Evolutionary conservation across 1,284 basidiomycete genomes (phyloP).

Genomic region (Waitea zeae): DNA sequence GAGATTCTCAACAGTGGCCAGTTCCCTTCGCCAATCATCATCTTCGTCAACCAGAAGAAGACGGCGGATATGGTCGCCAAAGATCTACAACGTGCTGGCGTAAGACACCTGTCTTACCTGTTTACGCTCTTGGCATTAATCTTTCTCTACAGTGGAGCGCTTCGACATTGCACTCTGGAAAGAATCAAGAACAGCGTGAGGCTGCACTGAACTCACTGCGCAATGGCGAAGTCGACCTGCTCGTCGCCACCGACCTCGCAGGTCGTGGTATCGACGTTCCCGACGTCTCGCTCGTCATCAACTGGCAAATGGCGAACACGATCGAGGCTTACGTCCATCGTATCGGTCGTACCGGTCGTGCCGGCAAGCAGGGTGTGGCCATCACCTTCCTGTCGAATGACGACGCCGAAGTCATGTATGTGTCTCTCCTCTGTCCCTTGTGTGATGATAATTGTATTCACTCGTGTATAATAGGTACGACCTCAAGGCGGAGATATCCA

Average conservation of each 20-base stretch:
- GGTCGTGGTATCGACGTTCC: slow-evolving; percentile 98
- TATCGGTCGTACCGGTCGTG: slow-evolving; percentile 94
- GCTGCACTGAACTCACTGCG: slow-evolving; percentile 78
- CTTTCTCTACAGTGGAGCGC: slow-evolving; percentile 50
- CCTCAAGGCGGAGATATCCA: slow-evolving; percentile 82
- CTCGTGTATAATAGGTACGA: slow-evolving; percentile 47
- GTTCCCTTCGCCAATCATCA: slow-evolving; percentile 86
- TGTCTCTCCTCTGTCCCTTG: slow-evolving; percentile 12
- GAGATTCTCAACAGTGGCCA: slow-evolving; percentile 80
- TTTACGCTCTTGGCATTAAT: slow-evolving; percentile 6
- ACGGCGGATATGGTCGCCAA: slow-evolving; percentile 93
- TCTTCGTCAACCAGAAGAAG: slow-evolving; percentile 99
- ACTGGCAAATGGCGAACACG: slow-evolving; percentile 91
- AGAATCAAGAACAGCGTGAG: slow-evolving; percentile 94
- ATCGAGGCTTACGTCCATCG: slow-evolving; percentile 97
- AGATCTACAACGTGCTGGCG: slow-evolving; percentile 74
- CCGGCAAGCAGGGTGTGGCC: slow-evolving; percentile 83
- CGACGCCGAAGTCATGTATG: slow-evolving; percentile 94
- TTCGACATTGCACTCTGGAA: slow-evolving; percentile 88
- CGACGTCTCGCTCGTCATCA: slow-evolving; percentile 90
- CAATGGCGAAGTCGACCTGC: slow-evolving; percentile 64
- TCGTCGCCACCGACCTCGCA: slow-evolving; percentile 95
- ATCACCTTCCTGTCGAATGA: slow-evolving; percentile 94
- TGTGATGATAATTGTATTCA: slow-evolving; percentile 1
- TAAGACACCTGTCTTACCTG: slow-evolving; percentile 19